Evolutionary conservation across 345 rosid species (phyloP).

Genomic region (Dovyalis caffra): DNA sequence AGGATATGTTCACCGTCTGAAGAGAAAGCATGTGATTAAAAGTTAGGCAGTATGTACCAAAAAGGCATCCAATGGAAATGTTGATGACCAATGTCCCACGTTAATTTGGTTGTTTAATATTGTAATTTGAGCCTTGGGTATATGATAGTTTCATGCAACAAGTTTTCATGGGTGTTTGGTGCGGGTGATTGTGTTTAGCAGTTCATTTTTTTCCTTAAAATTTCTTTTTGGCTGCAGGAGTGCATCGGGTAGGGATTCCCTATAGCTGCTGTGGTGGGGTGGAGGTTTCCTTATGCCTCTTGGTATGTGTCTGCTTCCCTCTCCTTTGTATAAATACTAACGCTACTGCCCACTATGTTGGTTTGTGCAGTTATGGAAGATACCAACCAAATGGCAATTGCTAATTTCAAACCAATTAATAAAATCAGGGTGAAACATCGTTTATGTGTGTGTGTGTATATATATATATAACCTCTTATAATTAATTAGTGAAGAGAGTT

Average conservation of each 20-base stretch:
- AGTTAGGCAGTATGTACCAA: neutral
- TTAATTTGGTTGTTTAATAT: neutral
- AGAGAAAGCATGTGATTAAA: neutral
- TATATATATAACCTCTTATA: neutral
- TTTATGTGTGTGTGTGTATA: too few relatives aligned
- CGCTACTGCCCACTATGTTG: neutral
- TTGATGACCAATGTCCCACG: neutral
- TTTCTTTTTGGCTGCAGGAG: slow-evolving; percentile 36
- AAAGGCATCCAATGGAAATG: neutral
- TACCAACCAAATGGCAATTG: neutral
- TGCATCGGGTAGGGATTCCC: slow-evolving; percentile 4
- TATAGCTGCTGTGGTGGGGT: slow-evolving; percentile 6
- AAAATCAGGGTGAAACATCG: neutral
- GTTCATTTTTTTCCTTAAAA: slow-evolving; percentile 8
- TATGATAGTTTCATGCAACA: neutral
- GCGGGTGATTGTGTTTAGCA: slow-evolving; percentile 1
- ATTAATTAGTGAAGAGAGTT: neutral
- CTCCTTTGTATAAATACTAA: neutral
- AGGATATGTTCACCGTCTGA: neutral
- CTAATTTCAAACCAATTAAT: neutral
- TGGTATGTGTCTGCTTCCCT: slow-evolving; percentile 16
- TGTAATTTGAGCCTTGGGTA: neutral
- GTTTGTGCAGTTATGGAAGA: neutral
- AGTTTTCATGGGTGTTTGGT: neutral
- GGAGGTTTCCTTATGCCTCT: slow-evolving; percentile 10